phyloP scores from a whole-genome alignment of 176 grass and related monocot species.

The Pontederia crassipes region DNA sequence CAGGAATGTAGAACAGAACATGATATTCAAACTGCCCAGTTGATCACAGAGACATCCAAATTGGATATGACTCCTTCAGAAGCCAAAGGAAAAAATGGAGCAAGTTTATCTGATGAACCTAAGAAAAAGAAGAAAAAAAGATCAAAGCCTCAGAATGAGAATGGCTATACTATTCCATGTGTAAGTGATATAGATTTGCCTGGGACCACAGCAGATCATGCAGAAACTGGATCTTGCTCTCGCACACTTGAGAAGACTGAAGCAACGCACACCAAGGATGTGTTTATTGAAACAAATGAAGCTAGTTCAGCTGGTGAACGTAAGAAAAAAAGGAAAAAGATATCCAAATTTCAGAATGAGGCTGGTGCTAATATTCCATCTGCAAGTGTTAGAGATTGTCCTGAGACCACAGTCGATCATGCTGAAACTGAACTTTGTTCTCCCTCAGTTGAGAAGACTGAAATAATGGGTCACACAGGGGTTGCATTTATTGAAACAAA shows the following conservation, averaged over 20 bases:
- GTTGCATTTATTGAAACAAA: too few species aligned
- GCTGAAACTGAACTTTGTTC: constrained; percentile 3
- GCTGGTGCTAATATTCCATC: constrained; percentile 19
- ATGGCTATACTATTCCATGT: constrained; percentile 20
- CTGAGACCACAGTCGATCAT: background rate
- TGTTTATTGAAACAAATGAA: too few species aligned
- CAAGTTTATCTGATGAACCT: constrained; percentile 21
- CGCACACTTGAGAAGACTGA: constrained; percentile 15
- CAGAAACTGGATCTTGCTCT: constrained; percentile 4
- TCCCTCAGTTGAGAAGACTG: constrained; percentile 16
- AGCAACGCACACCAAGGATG: too few species aligned
- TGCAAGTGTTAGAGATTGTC: background rate
- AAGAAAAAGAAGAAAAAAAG: constrained; percentile 58
- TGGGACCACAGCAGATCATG: background rate
- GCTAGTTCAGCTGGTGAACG: constrained; percentile 21
- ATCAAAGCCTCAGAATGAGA: constrained; percentile 26
- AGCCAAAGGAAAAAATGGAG: constrained; percentile 1
- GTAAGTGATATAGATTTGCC: background rate
- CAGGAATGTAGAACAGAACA: background rate
- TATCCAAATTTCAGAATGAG: constrained; percentile 26
- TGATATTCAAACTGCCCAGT: background rate
- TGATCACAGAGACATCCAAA: constrained; percentile 13
- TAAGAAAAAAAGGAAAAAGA: constrained; percentile 57
- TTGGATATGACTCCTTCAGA: background rate
- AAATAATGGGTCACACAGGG: background rate